phyloP scores from a whole-genome alignment of 2,329 filamentous ascomycete genomes.

The Metarhizium robertsii region DNA sequence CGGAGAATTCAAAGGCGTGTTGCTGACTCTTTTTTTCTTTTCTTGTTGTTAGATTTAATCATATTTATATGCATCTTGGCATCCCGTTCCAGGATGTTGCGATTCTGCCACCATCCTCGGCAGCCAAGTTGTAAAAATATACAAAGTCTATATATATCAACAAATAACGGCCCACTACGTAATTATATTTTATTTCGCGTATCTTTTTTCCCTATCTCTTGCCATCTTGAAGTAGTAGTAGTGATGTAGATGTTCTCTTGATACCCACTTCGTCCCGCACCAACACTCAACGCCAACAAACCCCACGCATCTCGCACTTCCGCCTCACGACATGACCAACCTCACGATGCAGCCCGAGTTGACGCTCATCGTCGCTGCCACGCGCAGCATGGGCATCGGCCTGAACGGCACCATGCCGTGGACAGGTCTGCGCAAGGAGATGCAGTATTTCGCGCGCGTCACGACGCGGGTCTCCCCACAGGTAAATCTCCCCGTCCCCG shows the following conservation, averaged over 20 bases:
- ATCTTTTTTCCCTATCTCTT: no score
- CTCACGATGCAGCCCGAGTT: conserved; percentile 43
- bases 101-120: conserved; percentile 16
- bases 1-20: background rate
- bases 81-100: conserved; percentile 49
- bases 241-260: no score
- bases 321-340: background rate
- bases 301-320: no score
- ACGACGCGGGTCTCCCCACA: conserved; percentile 56
- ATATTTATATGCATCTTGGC: conserved; percentile 57
- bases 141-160: background rate
- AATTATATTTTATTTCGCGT: no score
- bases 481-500: conserved; percentile 16
- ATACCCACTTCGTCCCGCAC: background rate
- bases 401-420: conserved; percentile 71
- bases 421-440: conserved; percentile 81
- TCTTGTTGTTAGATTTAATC: conserved; percentile 44
- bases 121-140: conserved; percentile 23
- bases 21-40: background rate
- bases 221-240: no score
- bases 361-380: conserved; percentile 90
- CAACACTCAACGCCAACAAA: background rate
- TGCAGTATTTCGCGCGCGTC: conserved; percentile 89
- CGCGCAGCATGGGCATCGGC: conserved; percentile 85
- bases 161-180: no score